Evolutionary conservation across 345 rosid genomes (phyloP), one percentile per base, ranked within the genome.

Genomic region (Crucihimalaya himalaica): DNA sequence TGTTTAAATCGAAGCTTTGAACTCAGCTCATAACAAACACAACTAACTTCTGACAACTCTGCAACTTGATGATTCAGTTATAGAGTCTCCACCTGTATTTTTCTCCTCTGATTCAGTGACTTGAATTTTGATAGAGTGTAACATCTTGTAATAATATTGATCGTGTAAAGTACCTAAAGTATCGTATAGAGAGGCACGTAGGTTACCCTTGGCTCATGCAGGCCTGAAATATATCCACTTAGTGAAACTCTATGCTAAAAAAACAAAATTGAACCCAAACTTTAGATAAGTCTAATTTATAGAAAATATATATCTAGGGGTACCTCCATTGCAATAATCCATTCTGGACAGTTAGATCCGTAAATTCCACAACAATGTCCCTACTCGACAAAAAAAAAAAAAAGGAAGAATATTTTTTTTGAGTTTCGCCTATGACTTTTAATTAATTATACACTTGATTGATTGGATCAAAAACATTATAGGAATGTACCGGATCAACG

Each of bases 311-410:
- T 40, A 66, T 11, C 4, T n/a, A n/a, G n/a, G n/a, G n/a, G 27
- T 84, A 90, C 97, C 97, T 89, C 93, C 99, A 89, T 92, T 2
- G 90, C 80, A 29, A 82, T 79, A 47, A 95, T 84, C 99, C 99
- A 94, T 79, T 91, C 85, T 9, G 96, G 93, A 77, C 89, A 83
- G 71, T 94, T 94, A 42, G 93, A 80, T 18, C 98, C 96, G n/a
- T 88, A 89, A 15, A 92, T 92, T 39, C 99, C 97, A 28, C 99
- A 92, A 32, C 89, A 88, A 19, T 85, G 88, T 13, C 96, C 96
- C 97, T 95, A 57, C 0, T 23, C 25, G 35, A 46, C 27, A 19
- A 40, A 65, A 52, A 51, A 12, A 14, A 11, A 6, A 8, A 16
- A n/a, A n/a, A n/a, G n/a, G n/a, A n/a, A n/a, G n/a, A n/a, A n/a